These are phyloP conservation scores for Hypomontagnella monticulosa DNA, from an alignment of 495 filamentous ascomycete species.

Conservation along the genomic window DNA sequence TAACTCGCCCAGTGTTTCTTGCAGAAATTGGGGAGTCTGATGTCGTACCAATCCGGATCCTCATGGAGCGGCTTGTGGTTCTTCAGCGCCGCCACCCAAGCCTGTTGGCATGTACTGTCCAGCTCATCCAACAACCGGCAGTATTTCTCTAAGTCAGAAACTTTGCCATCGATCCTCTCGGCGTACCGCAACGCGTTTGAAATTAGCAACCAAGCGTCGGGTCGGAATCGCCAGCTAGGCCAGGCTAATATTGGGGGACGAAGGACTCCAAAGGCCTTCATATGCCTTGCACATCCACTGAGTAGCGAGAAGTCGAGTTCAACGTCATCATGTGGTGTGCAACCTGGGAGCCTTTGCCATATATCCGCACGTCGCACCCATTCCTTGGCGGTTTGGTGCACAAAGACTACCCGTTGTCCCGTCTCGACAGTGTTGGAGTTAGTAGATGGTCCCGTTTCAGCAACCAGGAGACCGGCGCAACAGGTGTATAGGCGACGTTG, in stretches of 20 bases:
- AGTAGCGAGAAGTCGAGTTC: constrained; percentile 43
- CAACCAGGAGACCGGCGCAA: constrained; percentile 42
- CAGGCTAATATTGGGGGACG: constrained; percentile 41
- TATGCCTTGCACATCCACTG: constrained; percentile 44
- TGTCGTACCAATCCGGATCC: constrained; percentile 46
- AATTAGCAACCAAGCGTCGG: constrained; percentile 46
- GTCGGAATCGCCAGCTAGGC: constrained; percentile 44
- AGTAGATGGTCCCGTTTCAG: constrained; percentile 30
- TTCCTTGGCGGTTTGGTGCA: constrained; percentile 47
- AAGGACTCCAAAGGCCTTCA: constrained; percentile 38
- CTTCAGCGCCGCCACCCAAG: constrained; percentile 41
- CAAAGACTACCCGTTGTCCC: constrained; percentile 46
- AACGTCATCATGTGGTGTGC: constrained; percentile 24
- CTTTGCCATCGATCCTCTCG: constrained; percentile 37
- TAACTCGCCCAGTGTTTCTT: constrained; percentile 45
- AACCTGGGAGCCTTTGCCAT: constrained; percentile 42
- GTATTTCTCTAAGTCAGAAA: constrained; percentile 36
- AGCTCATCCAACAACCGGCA: constrained; percentile 43
- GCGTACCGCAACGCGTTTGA: constrained; percentile 45
- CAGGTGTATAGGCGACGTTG: constrained; percentile 34
- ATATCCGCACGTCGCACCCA: constrained; percentile 43
- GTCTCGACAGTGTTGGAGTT: constrained; percentile 38
- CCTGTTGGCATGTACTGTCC: constrained; percentile 39
- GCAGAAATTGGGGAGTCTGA: constrained; percentile 32
- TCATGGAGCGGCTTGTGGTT: constrained; percentile 46